Base-by-base conservation (phyloP, 768 basidiomycete genomes). In the Saitozyma podzolica region DNA sequence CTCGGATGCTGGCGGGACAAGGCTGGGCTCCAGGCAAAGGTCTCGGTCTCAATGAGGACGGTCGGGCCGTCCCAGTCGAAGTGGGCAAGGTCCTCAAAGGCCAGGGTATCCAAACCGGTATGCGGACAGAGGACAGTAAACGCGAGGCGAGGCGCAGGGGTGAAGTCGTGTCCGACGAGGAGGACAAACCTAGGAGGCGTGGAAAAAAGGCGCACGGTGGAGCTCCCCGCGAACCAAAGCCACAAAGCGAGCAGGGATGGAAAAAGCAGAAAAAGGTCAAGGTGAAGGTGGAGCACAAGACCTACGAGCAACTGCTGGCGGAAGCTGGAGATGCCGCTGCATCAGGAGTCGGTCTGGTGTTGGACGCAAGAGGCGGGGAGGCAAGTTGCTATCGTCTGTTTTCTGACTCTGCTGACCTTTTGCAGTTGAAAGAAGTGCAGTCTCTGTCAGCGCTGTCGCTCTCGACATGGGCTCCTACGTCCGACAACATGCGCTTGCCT, bases 291-390 rank as follows among this genome's bases (percentile, higher is more conserved):
- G 88, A 92, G 75, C 93, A 97, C 82, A 96, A 95, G 84, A 92
- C 93, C 0, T 99, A 97, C 75, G 96, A 99, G 79, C 86, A 99
- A 80, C 91, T 98, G 58, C 78, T 99, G 56, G 89, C 90, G 2
- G 92, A 95, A 75, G 88, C 91, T 20, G 91, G 89, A 0, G 85
- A 87, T 42, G 67, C 74, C 3, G 69, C 81, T 3, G 59, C 50
- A 1, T 17, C 61, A 42, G 86, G 87, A 8, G 77, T 93, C 53
- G 96, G 93, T 2, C 86, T 88, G 72, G 93, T 99, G 45, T 91
- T 97, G 61, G 96, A 99, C 80, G 91, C 94, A 16, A 89, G 92
- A 17, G 92, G 96, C 37, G 90, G 91, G 59, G 90, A 90, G 66
- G 92, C 94, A 77, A 61, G 89, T 84, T 20, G 9, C 10, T 29